Evolutionary conservation across 164 flowering plant species (phyloP).

Genomic region (Tetrastigma voinierianum): DNA sequence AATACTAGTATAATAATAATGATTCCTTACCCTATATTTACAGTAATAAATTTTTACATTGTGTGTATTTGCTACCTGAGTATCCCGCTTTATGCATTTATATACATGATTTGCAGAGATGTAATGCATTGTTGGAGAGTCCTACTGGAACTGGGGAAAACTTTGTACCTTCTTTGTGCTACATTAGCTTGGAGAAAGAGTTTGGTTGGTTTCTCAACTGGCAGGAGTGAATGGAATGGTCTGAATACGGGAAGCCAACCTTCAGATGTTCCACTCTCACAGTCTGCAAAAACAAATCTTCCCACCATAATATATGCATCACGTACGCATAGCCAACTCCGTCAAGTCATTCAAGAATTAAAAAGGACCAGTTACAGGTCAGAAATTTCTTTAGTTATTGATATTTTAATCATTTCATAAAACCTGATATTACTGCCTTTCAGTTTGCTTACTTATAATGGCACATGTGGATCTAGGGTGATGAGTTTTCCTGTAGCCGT

Average conservation of each 20-base stretch:
- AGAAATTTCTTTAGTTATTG: constrained; percentile 8
- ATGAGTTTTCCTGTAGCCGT: too few species aligned
- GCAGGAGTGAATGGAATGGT: constrained; percentile 24
- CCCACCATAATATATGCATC: constrained; percentile 82
- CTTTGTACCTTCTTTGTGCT: constrained; percentile 93
- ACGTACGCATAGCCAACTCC: constrained; percentile 94
- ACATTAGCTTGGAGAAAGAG: constrained; percentile 95
- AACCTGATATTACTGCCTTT: neutral
- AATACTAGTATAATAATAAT: too few species aligned
- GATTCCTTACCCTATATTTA: too few species aligned
- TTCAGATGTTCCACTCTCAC: constrained; percentile 20
- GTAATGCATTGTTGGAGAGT: constrained; percentile 90
- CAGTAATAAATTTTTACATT: too few species aligned
- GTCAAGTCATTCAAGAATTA: constrained; percentile 91
- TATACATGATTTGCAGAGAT: constrained; percentile 44
- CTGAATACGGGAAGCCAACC: constrained; percentile 15
- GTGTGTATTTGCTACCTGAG: too few species aligned
- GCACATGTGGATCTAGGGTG: too few species aligned
- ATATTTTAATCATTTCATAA: neutral
- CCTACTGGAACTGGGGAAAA: constrained; percentile 99
- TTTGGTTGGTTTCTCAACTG: constrained; percentile 66
- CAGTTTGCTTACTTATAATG: too few species aligned
- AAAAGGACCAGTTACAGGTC: constrained; percentile 84
- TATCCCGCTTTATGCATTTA: neutral
- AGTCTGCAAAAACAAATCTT: constrained; percentile 24